Percentiles rank a stretch among this genome's conserved stretches.
Evolutionary conservation across 2,329 filamentous ascomycete species (phyloP).

Genomic region (Botrytis cinerea): DNA sequence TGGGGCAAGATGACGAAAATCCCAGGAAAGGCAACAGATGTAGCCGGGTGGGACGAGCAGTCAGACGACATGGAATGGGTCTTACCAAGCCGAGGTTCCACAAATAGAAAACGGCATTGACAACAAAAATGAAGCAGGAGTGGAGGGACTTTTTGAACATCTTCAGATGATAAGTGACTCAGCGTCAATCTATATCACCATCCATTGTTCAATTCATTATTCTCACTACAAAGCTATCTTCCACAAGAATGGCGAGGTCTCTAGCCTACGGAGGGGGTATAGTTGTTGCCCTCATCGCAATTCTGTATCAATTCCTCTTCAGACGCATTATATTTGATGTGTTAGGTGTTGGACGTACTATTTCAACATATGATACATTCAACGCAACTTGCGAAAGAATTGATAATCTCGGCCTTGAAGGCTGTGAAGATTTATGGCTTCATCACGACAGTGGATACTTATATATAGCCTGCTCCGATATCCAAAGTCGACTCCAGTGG

Average conservation of each 20-base stretch:
- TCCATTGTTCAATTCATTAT: background rate
- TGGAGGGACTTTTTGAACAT: background rate
- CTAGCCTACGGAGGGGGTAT: conserved; percentile 29
- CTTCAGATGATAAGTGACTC: background rate
- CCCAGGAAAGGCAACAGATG: background rate
- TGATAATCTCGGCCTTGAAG: conserved; percentile 35
- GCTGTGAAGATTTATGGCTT: conserved; percentile 41
- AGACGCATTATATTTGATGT: conserved; percentile 39
- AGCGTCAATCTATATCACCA: background rate
- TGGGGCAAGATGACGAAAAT: too few relatives aligned
- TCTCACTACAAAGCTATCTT: background rate
- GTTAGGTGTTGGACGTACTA: conserved; percentile 39
- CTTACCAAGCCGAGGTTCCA: background rate
- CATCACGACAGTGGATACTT: conserved; percentile 36
- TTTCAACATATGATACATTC: conserved; percentile 42
- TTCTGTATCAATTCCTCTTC: conserved; percentile 41
- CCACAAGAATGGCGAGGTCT: conserved; percentile 22
- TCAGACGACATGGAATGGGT: background rate
- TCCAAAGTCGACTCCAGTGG: conserved; percentile 34
- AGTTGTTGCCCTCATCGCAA: conserved; percentile 31
- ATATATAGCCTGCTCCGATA: conserved; percentile 39
- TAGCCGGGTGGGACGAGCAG: background rate
- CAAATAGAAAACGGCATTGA: background rate
- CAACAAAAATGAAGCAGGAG: background rate
- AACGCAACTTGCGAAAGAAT: conserved; percentile 37